Evolutionary conservation across 768 basidiomycete genomes (phyloP).

Genomic region (Suillus occidentalis): DNA sequence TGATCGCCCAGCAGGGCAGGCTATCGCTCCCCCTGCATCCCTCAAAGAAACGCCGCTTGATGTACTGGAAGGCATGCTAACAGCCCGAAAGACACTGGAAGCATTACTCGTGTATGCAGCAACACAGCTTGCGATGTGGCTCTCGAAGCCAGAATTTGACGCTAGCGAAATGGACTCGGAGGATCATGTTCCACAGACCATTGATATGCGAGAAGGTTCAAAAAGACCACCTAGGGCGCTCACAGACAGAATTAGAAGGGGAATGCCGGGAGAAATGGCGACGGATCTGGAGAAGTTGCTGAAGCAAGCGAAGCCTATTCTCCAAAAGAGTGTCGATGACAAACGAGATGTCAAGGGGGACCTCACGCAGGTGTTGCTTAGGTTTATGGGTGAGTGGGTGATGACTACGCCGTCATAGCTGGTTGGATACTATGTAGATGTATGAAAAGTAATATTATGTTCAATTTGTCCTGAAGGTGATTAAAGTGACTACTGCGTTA

Average conservation of each 20-base stretch:
- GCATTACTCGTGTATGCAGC: constrained; percentile 66
- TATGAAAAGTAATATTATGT: constrained; percentile 15
- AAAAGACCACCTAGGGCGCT: constrained; percentile 50
- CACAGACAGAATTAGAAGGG: constrained; percentile 66
- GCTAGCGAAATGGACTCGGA: constrained; percentile 38
- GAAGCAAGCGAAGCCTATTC: constrained; percentile 61
- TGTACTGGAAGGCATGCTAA: constrained; percentile 57
- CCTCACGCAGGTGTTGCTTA: constrained; percentile 57
- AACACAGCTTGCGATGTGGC: constrained; percentile 79
- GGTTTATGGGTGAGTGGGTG: constrained; percentile 67
- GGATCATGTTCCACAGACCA: constrained; percentile 31
- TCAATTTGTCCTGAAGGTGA: background rate
- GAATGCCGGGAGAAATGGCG: constrained; percentile 81
- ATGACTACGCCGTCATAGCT: constrained; percentile 31
- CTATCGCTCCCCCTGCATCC: constrained; percentile 39
- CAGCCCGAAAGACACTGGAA: constrained; percentile 65
- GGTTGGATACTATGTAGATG: background rate
- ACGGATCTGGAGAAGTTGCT: constrained; percentile 67
- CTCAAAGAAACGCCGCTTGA: constrained; percentile 36
- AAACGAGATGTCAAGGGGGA: constrained; percentile 44
- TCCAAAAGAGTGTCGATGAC: constrained; percentile 57
- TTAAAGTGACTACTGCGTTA: constrained; percentile 47
- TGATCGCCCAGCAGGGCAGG: constrained; percentile 58
- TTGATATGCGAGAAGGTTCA: constrained; percentile 25
- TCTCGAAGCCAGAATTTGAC: constrained; percentile 72